phyloP scores from a whole-genome alignment of 179 eudicot genomes.

The Amaranthus tricolor region DNA sequence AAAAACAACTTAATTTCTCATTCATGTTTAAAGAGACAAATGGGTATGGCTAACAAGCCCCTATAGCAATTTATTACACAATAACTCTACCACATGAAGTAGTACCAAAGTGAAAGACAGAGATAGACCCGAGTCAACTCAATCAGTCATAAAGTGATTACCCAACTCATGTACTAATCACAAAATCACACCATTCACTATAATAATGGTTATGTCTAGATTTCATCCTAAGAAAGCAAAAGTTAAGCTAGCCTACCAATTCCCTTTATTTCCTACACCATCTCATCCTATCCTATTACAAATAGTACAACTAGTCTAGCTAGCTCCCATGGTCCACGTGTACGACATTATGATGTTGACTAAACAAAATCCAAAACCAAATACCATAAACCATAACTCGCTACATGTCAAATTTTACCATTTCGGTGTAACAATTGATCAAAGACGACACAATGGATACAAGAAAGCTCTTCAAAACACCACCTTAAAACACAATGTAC shows the following conservation, averaged over 20 bases:
- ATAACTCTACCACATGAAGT: background rate
- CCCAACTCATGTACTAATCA: constrained; percentile 10
- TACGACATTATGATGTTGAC: constrained; percentile 27
- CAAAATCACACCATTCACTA: background rate
- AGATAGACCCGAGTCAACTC: constrained; percentile 13
- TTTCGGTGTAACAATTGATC: constrained; percentile 18
- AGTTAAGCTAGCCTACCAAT: background rate
- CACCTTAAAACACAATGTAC: constrained; percentile 14
- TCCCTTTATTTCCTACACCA: background rate
- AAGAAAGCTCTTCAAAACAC: background rate
- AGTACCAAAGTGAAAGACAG: background rate
- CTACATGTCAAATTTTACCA: constrained; percentile 17
- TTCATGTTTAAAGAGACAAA: no score
- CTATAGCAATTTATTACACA: background rate
- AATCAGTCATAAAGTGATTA: constrained; percentile 3
- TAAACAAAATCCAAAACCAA: constrained; percentile 3
- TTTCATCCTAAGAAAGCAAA: constrained; percentile 4
- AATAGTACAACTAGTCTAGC: no score
- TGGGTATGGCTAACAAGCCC: no score
- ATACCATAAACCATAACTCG: background rate
- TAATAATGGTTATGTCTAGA: background rate
- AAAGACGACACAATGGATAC: background rate
- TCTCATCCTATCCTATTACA: background rate
- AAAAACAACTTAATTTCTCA: no score
- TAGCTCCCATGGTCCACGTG: background rate